Base-by-base conservation (phyloP, 768 basidiomycete species). In the Amanita rimosa region DNA sequence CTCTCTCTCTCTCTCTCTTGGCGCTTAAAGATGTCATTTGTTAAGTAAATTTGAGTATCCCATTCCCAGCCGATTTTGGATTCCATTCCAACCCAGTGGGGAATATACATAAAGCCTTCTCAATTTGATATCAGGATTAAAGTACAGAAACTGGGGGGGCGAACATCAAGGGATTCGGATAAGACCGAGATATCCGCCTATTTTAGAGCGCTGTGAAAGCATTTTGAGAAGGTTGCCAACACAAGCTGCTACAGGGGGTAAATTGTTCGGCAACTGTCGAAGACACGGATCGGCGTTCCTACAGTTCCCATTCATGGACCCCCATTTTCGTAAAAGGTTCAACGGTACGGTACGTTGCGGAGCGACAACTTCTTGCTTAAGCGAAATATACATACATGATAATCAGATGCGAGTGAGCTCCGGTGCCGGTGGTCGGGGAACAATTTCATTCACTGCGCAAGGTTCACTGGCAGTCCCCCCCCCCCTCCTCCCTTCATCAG, bases 251-350 rank as follows among this genome's bases (percentile, higher is more conserved):
- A 43, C 41, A 43, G 41, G 41, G 41, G 41, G n/a, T n/a, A n/a
- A n/a, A n/a, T 16, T 27, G 9, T 8, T n/a, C 26, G 41, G 26
- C 29, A 16, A 27, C 24, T 11, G 24, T 43, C 14, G 41, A 43
- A n/a, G 26, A 43, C 41, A 27, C 24, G 41, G 41, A 43, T 43
- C 41, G 41, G 41, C 41, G 26, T 43, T 27, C 41, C 38, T 39
- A 39, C 38, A 17, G 5, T 39, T 26, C 27, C 41, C 26, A 43
- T 39, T 39, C 17, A 13, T 22, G 13, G 38, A n/a, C n/a, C n/a
- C n/a, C 4, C 38, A 22, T 43, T n/a, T 43, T 43, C 41, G 41
- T 14, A 9, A 16, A n/a, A n/a, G n/a, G 11, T 27, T 27, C 14
- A 27, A 11, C 26, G 41, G 41, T 43, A 11, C 26, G 41, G 41